These are phyloP conservation scores for Abrus precatorius DNA, from an alignment of 306 rosid species.

Conservation along the genomic window DNA sequence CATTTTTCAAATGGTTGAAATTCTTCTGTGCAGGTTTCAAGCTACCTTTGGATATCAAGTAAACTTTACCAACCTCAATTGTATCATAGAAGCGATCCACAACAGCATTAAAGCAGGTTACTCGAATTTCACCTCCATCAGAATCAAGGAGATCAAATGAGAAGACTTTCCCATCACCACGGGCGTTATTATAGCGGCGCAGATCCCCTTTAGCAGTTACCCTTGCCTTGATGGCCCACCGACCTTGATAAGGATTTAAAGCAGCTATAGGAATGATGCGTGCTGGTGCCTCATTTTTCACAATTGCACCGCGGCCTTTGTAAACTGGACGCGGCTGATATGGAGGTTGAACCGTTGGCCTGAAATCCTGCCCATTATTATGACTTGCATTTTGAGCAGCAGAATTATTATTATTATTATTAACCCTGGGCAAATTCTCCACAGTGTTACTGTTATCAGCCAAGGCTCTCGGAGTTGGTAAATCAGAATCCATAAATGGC, in stretches of 20 bases:
- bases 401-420: constrained; percentile 40
- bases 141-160: constrained; percentile 97
- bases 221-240: constrained; percentile 99
- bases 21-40: constrained; percentile 94
- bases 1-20: constrained; percentile 94
- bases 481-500: constrained; percentile 55
- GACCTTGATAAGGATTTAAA: constrained; percentile 93
- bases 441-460: constrained; percentile 48
- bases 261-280: constrained; percentile 87
- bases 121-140: constrained; percentile 96
- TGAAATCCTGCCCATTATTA: constrained; percentile 61
- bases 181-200: constrained; percentile 95
- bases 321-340: constrained; percentile 86
- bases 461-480: constrained; percentile 51
- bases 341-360: constrained; percentile 86
- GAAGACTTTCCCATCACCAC: constrained; percentile 98
- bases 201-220: constrained; percentile 96
- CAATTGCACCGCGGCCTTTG: constrained; percentile 73
- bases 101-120: constrained; percentile 95
- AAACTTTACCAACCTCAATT: constrained; percentile 91
- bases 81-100: constrained; percentile 86
- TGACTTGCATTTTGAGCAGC: constrained; percentile 51
- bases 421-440: constrained; percentile 44
- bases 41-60: constrained; percentile 92
- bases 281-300: constrained; percentile 97